Conservation (phyloP, 345 rosid genomes). For the Punica granatum region DNA sequence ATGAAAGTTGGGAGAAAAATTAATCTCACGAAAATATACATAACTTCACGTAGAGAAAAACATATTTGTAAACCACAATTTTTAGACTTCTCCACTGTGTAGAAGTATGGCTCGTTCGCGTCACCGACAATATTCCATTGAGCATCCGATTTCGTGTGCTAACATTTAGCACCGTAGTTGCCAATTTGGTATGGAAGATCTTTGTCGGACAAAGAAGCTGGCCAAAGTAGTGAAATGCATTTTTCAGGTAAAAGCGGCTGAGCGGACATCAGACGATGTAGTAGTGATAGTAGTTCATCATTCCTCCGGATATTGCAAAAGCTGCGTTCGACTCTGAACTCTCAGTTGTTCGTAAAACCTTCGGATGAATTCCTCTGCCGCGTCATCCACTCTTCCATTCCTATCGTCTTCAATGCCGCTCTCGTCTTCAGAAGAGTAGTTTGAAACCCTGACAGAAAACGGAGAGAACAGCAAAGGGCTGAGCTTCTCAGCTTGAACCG, state of each 20-base stretch:
- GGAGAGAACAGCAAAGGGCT: conserved; percentile 27
- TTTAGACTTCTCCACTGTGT: not conserved
- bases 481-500: conserved; percentile 16
- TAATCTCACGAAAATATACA: not conserved
- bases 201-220: not conserved
- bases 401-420: conserved; percentile 13
- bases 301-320: conserved; percentile 25
- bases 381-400: conserved; percentile 28
- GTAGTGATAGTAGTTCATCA: too few relatives aligned
- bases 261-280: too few relatives aligned
- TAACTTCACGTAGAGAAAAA: not conserved
- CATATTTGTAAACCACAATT: not conserved
- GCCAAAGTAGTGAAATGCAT: not conserved
- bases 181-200: too few relatives aligned
- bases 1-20: not conserved
- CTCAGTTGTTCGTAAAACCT: conserved; percentile 48
- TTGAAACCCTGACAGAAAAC: conserved; percentile 30
- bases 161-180: too few relatives aligned
- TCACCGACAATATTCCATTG: too few relatives aligned
- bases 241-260: too few relatives aligned
- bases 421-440: conserved; percentile 40
- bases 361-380: conserved; percentile 52
- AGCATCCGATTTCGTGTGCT: too few relatives aligned
- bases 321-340: conserved; percentile 36
- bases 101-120: too few relatives aligned